Evolutionary conservation across 169 alveolate genomes (phyloP).

Genomic region (Eimeria mitis): DNA sequence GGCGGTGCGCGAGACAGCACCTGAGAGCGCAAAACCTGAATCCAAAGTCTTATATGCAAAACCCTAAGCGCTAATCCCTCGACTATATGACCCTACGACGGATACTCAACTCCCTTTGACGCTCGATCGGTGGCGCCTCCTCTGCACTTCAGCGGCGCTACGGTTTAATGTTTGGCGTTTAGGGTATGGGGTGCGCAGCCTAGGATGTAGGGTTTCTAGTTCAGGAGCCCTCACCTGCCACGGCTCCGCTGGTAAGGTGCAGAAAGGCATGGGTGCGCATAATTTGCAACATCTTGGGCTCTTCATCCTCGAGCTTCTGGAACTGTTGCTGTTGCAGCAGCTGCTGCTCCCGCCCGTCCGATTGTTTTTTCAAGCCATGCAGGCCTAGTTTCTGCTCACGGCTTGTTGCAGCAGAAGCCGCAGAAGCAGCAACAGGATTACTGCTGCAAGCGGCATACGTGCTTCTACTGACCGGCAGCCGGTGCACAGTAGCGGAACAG

Average conservation of each 20-base stretch:
- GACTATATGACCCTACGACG: neutral
- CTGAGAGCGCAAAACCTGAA: slow-evolving; percentile 16
- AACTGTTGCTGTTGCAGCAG: slow-evolving; percentile 26
- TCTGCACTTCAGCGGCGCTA: neutral
- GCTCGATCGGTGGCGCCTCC: neutral
- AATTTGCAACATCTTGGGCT: slow-evolving; percentile 57
- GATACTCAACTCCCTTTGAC: neutral
- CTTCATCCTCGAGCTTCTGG: slow-evolving; percentile 1
- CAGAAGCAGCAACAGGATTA: slow-evolving; percentile 35
- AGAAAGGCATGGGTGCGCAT: slow-evolving; percentile 76
- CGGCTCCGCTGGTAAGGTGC: slow-evolving; percentile 83
- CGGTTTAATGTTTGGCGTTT: neutral
- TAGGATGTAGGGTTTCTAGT: neutral
- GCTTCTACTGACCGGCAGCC: slow-evolving; percentile 18
- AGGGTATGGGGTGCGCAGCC: neutral
- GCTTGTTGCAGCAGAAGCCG: slow-evolving; percentile 6
- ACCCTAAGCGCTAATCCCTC: neutral
- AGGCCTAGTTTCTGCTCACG: slow-evolving; percentile 34
- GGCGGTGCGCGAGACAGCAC: slow-evolving; percentile 84
- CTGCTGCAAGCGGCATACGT: slow-evolving; percentile 18
- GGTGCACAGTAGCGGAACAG: neutral
- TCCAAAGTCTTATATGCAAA: neutral
- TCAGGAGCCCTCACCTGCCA: slow-evolving; percentile 74
- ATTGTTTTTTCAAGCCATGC: neutral
- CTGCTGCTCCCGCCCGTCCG: neutral